phyloP scores from a whole-genome alignment of 768 basidiomycete species.

The Mrakia frigida region DNA sequence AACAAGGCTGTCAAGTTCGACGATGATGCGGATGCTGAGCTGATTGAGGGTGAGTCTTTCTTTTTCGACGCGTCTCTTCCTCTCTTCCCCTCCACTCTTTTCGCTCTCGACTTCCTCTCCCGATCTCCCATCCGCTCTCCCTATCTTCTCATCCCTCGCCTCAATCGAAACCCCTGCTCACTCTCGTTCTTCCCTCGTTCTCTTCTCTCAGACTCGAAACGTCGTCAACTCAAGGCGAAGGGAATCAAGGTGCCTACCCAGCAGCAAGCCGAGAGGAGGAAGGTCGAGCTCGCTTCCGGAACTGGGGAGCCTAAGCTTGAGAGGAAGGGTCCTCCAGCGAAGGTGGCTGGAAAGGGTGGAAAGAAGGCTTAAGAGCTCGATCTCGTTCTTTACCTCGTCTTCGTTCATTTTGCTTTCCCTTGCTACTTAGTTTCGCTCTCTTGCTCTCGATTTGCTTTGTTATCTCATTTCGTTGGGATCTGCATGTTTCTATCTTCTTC shows the following conservation, averaged over 20 bases:
- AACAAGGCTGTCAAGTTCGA: conserved; percentile 52
- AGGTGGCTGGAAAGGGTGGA: background rate
- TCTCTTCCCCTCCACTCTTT: conserved; percentile 28
- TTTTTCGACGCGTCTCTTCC: conserved; percentile 4
- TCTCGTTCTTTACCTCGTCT: too few relatives aligned
- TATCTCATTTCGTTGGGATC: too few relatives aligned
- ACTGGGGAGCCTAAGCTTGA: conserved; percentile 5
- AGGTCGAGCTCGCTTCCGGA: background rate
- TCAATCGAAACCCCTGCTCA: conserved; percentile 36
- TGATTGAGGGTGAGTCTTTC: conserved; percentile 68
- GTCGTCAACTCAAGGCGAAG: conserved; percentile 47
- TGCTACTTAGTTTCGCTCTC: too few relatives aligned
- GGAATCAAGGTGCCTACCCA: conserved; percentile 43
- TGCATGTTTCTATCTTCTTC: too few relatives aligned
- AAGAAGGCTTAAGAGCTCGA: conserved; percentile 19
- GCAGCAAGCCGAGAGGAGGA: conserved; percentile 11
- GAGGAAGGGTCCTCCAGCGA: background rate
- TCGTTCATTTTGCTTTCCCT: too few relatives aligned
- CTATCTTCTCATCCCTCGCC: background rate
- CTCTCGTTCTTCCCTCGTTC: conserved; percentile 51
- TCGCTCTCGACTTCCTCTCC: conserved; percentile 9
- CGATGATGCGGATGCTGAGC: conserved; percentile 66
- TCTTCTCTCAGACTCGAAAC: conserved; percentile 44
- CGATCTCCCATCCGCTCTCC: conserved; percentile 29
- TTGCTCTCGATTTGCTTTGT: too few relatives aligned